Percentiles rank a stretch among this genome's conserved stretches.
These are phyloP conservation scores for Lactarius sp. DNA, from an alignment of 768 basidiomycete species.

Conservation along the genomic window DNA sequence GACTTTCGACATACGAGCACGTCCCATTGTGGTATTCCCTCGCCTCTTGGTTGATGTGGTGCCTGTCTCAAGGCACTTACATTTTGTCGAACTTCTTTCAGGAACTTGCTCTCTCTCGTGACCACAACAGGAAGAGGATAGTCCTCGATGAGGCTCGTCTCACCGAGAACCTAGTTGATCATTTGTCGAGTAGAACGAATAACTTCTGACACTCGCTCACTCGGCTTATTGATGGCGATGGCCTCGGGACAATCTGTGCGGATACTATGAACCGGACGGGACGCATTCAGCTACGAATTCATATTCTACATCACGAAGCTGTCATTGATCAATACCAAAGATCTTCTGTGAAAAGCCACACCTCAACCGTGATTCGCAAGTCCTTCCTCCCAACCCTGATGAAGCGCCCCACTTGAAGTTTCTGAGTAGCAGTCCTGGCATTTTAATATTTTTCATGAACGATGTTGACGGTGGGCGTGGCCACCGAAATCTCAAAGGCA, in stretches of 20 bases:
- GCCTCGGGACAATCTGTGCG: conserved; percentile 93
- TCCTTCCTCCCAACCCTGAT: conserved; percentile 81
- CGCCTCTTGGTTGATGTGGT: conserved; percentile 12
- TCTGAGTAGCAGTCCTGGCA: conserved; percentile 89
- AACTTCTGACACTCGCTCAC: conserved; percentile 98
- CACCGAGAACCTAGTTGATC: conserved; percentile 95
- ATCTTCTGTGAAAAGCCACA: conserved; percentile 92
- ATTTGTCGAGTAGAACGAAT: conserved; percentile 94
- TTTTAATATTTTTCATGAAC: conserved; percentile 94
- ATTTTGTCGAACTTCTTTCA: conserved; percentile 99
- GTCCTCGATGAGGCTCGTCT: conserved; percentile 98
- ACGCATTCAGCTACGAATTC: conserved; percentile 86
- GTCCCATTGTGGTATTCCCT: conserved; percentile 27
- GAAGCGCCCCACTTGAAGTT: conserved; percentile 79
- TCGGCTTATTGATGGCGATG: conserved; percentile 93
- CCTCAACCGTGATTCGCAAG: conserved; percentile 87
- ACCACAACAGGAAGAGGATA: conserved; percentile 92
- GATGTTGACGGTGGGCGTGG: conserved; percentile 76
- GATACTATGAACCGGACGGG: conserved; percentile 97
- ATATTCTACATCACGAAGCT: conserved; percentile 90
- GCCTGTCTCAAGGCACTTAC: conserved; percentile 75
- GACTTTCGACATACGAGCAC: conserved; percentile 89
- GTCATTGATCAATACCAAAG: conserved; percentile 88
- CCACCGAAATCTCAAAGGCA: conserved; percentile 79
- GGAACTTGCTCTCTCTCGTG: conserved; percentile 93